phyloP scores from a whole-genome alignment of 2,329 filamentous ascomycete genomes.

The Fusarium setosum region DNA sequence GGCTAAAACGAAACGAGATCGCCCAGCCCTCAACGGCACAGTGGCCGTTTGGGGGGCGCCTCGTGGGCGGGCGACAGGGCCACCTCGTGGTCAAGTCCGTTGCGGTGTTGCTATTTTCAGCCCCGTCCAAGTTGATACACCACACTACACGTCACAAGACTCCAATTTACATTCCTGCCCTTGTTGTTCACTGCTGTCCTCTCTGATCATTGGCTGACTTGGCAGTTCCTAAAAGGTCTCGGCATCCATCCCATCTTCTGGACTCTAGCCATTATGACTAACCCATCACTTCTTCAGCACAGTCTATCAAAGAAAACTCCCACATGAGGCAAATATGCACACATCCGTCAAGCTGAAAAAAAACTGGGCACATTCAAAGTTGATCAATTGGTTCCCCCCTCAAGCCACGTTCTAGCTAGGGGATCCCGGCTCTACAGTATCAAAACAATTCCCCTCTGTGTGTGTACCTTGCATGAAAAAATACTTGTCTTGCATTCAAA shows the following conservation, averaged over 20 bases:
- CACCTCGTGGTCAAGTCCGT: not conserved
- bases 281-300: not conserved
- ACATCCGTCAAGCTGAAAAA: not conserved
- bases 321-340: slow-evolving; percentile 14
- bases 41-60: not conserved
- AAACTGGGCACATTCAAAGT: not conserved
- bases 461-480: not conserved
- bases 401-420: slow-evolving; percentile 12
- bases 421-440: slow-evolving; percentile 5
- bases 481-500: not conserved
- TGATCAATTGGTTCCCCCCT: slow-evolving; percentile 4
- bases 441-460: not conserved
- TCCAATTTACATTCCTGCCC: not conserved
- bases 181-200: not conserved
- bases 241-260: not conserved
- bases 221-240: not conserved
- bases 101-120: not conserved
- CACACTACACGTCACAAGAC: not conserved
- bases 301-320: not conserved
- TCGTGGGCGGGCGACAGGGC: not conserved
- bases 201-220: not conserved
- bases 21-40: not conserved
- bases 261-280: not conserved
- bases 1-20: no score
- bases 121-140: not conserved